A percentile compares a stretch with the other conserved stretches of the same genome.
Evolutionary conservation across 768 basidiomycete genomes (phyloP).

Genomic region (Suillus plorans): DNA sequence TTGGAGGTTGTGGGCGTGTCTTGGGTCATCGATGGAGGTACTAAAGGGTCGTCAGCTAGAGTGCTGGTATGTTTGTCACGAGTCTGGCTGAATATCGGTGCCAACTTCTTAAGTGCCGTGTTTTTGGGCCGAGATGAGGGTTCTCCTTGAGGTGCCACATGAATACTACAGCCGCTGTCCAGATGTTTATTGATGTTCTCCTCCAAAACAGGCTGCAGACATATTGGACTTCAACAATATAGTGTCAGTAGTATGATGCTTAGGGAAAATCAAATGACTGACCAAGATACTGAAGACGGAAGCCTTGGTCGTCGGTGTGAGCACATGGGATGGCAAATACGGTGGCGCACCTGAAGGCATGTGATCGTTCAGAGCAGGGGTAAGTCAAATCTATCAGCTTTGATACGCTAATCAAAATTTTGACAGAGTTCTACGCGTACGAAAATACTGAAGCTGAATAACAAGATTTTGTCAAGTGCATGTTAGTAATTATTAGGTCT

Average conservation of each 20-base stretch:
- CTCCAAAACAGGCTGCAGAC: conserved; percentile 41
- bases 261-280: conserved; percentile 11
- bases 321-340: neutral
- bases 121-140: conserved; percentile 14
- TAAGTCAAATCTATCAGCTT: neutral
- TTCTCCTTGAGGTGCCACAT: conserved; percentile 12
- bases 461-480: neutral
- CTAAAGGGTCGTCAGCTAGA: conserved; percentile 10
- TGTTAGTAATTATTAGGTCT: neutral
- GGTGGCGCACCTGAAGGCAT: neutral
- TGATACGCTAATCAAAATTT: neutral
- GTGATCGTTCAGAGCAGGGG: neutral
- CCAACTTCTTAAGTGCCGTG: conserved; percentile 30
- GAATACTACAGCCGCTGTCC: conserved; percentile 43
- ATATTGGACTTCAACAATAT: conserved; percentile 45
- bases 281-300: conserved; percentile 22
- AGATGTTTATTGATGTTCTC: conserved; percentile 50
- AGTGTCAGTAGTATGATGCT: neutral
- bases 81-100: conserved; percentile 41
- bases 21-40: neutral
- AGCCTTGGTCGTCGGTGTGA: conserved; percentile 4
- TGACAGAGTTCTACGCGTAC: neutral
- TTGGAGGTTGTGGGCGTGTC: conserved; percentile 22
- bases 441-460: neutral
- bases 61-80: conserved; percentile 13